Percentiles rank a stretch among this genome's conserved stretches.
phyloP scores from a whole-genome alignment of 176 grass and related monocot species.

The Aegilops longissima region DNA sequence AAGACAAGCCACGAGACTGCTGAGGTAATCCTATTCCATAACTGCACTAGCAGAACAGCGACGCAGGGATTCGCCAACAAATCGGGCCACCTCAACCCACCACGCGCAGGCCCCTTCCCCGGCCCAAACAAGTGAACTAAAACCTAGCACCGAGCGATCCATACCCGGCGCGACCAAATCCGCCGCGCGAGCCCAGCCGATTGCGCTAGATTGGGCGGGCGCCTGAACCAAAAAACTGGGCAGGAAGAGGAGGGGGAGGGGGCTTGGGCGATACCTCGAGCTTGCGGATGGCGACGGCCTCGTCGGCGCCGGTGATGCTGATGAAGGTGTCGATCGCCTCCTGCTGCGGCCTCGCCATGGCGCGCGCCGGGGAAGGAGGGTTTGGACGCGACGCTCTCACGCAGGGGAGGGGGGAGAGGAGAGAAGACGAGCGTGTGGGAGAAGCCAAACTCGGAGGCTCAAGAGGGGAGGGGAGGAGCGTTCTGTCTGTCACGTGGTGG shows the following conservation, averaged over 20 bases:
- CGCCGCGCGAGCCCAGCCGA: background rate
- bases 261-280: constrained; percentile 54
- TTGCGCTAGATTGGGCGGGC: background rate
- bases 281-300: constrained; percentile 63
- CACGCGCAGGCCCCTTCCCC: background rate
- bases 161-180: background rate
- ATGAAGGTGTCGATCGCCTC: constrained; percentile 90
- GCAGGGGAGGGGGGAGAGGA: background rate
- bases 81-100: constrained; percentile 13
- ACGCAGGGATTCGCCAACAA: constrained; percentile 9
- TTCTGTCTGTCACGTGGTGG: background rate
- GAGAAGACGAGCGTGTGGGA: constrained; percentile 7
- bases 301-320: constrained; percentile 71
- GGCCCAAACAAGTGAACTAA: background rate
- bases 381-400: background rate
- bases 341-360: constrained; percentile 72
- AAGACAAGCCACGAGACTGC: background rate
- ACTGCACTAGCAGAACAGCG: background rate
- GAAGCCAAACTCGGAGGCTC: background rate
- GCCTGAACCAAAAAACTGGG: background rate
- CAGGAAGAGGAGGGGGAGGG: too few relatives aligned
- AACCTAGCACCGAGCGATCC: background rate
- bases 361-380: background rate
- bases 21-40: background rate
- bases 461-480: background rate